Evolutionary conservation across 2,329 filamentous ascomycete genomes (phyloP), one percentile per base, ranked within the genome.

Genomic region (Neocatenulostroma microsporum): DNA sequence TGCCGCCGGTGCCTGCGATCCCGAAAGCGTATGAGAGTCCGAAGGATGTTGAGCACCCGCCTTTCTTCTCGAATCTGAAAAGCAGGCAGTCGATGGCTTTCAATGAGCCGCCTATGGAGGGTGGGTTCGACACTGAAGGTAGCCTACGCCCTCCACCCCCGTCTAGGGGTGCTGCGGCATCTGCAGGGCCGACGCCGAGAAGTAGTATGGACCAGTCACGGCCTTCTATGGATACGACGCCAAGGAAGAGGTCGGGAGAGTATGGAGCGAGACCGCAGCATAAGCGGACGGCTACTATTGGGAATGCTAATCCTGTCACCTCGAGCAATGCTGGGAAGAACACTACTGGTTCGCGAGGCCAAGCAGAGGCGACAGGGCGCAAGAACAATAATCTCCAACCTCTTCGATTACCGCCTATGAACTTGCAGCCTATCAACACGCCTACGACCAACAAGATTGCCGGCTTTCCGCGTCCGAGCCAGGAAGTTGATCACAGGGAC

Each of bases 1-100:
- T 98, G 2, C 91, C 91, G 1, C 91, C 91, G 2, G 91, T 98
- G 1, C 91, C 91, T 14, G 91, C 91, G 8, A 96, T 98, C 53
- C 91, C 91, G 8, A 98, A 96, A 61, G 88, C 81, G 1, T 96
- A 88, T 54, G 89, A 94, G 57, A 95, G 88, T 19, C 89, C 89
- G 3, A 91, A 93, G 58, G 84, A 86, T 42, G 27, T n/a, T n/a
- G n/a, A 34, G 14, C 9, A 17, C 19, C 21, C 14, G 14, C 21
- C 21, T 23, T 34, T 29, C 30, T 23, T 27, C 23, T 28, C 14
- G 6, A 32, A 18, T 21, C 7, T 20, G 30, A 20, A 32, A n/a
- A n/a, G 19, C 13, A 4, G 21, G 8, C 14, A 11, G 21, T 17
- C n/a, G n/a, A n/a, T n/a, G 9, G 13, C 9, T 33, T n/a, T 17